phyloP scores from a whole-genome alignment of 2,329 filamentous ascomycete genomes.

The Shiraia bambusicola region DNA sequence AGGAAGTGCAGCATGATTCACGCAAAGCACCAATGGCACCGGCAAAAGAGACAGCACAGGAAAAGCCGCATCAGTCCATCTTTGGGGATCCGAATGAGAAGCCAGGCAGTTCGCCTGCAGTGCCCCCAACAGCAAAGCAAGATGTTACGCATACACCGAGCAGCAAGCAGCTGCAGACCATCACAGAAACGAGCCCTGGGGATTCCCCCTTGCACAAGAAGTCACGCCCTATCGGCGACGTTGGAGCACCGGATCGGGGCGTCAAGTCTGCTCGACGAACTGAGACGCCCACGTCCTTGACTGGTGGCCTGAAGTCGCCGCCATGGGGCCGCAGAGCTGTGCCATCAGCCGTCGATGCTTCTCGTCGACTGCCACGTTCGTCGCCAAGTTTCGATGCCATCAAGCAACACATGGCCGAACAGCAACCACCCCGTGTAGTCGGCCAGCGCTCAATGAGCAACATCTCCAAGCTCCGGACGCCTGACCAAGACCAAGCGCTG shows the following conservation, averaged over 20 bases:
- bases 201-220: conserved; percentile 46
- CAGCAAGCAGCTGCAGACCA: conserved; percentile 50
- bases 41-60: conserved; percentile 10
- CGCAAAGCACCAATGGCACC: conserved; percentile 14
- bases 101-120: conserved; percentile 15
- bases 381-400: conserved; percentile 36
- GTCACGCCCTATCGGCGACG: conserved; percentile 46
- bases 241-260: conserved; percentile 46
- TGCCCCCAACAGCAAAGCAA: conserved; percentile 25
- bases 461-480: conserved; percentile 43
- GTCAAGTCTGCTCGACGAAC: conserved; percentile 45
- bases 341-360: conserved; percentile 31
- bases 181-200: conserved; percentile 54
- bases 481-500: conserved; percentile 59
- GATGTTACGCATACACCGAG: conserved; percentile 34
- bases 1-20: conserved; percentile 6
- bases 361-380: conserved; percentile 39
- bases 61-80: conserved; percentile 35
- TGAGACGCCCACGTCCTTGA: conserved; percentile 35
- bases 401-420: conserved; percentile 39
- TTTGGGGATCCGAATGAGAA: conserved; percentile 38
- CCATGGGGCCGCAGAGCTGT: conserved; percentile 25
- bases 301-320: conserved; percentile 38
- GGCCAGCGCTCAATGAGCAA: conserved; percentile 50
- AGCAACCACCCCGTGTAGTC: conserved; percentile 44